Conservation (phyloP, 106 monocot species). For the Allium fistulosum region DNA sequence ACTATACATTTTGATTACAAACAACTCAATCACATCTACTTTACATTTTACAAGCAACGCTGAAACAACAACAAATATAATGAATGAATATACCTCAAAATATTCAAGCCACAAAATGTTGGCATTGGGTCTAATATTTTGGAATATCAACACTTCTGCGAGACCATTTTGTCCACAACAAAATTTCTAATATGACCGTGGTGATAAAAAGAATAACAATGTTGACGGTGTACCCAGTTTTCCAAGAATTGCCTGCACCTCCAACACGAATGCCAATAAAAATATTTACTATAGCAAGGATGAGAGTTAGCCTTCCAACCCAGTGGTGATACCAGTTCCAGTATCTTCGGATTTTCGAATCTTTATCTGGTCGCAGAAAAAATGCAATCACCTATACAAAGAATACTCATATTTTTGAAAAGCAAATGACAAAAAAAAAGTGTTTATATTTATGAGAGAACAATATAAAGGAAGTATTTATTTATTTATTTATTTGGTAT, state of each 20-base stretch:
- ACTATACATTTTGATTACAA: not conserved
- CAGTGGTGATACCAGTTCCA: slow-evolving; percentile 88
- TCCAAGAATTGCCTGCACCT: slow-evolving; percentile 66
- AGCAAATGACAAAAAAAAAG: too few relatives aligned
- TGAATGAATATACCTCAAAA: slow-evolving; percentile 6
- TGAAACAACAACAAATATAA: not conserved
- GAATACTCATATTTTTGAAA: too few relatives aligned
- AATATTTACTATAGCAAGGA: slow-evolving; percentile 70
- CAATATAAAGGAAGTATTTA: too few relatives aligned
- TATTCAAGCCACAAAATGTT: not conserved
- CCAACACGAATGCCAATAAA: slow-evolving; percentile 62
- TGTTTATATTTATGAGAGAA: too few relatives aligned
- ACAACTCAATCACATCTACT: too few relatives aligned
- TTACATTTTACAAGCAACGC: slow-evolving; percentile 6
- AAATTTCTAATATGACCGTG: slow-evolving; percentile 40
- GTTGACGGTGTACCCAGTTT: slow-evolving; percentile 63
- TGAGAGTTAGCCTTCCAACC: slow-evolving; percentile 54
- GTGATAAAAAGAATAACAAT: slow-evolving; percentile 42
- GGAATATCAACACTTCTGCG: slow-evolving; percentile 24
- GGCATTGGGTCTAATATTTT: slow-evolving; percentile 13
- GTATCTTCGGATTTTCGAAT: slow-evolving; percentile 48
- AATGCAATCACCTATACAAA: slow-evolving; percentile 41
- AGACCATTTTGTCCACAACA: slow-evolving; percentile 53
- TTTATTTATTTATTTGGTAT: too few relatives aligned
- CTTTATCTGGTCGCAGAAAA: slow-evolving; percentile 55